Evolutionary conservation across 805 yeast genomes (phyloP).

Genomic region (Lipomyces yamadae): DNA sequence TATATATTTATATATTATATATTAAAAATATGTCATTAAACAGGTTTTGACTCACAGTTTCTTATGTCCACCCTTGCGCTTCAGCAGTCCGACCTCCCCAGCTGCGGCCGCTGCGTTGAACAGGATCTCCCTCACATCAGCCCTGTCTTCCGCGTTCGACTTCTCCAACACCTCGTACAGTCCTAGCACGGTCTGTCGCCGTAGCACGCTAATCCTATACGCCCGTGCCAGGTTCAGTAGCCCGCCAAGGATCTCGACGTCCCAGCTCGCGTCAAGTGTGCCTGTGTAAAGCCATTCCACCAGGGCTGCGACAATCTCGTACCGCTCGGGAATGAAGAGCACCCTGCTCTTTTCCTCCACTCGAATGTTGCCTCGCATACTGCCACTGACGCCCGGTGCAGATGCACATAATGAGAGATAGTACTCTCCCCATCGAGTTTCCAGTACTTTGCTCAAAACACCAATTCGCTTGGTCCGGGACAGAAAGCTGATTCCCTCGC

Average conservation of each 20-base stretch:
- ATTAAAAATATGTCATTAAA: neutral
- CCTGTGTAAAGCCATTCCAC: conserved; percentile 32
- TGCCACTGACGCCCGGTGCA: neutral
- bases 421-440: conserved; percentile 30
- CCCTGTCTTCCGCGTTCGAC: neutral
- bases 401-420: conserved; percentile 7
- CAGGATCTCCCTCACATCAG: conserved; percentile 3
- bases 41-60: neutral
- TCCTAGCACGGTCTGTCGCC: conserved; percentile 14
- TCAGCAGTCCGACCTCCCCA: conserved; percentile 15
- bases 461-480: conserved; percentile 15
- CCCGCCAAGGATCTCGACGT: conserved; percentile 4
- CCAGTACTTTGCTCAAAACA: conserved; percentile 22
- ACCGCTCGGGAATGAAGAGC: conserved; percentile 31
- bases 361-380: neutral
- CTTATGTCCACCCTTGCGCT: conserved; percentile 2
- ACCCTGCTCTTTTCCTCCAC: conserved; percentile 15
- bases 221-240: conserved; percentile 17
- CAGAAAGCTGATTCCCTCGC: neutral
- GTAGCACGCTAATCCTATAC: conserved; percentile 12
- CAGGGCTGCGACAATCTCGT: conserved; percentile 16
- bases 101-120: conserved; percentile 23
- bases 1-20: neutral
- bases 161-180: conserved; percentile 23
- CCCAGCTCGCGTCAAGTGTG: conserved; percentile 4